Conservation (phyloP, 1,284 basidiomycete genomes). For the Athelia sp. region DNA sequence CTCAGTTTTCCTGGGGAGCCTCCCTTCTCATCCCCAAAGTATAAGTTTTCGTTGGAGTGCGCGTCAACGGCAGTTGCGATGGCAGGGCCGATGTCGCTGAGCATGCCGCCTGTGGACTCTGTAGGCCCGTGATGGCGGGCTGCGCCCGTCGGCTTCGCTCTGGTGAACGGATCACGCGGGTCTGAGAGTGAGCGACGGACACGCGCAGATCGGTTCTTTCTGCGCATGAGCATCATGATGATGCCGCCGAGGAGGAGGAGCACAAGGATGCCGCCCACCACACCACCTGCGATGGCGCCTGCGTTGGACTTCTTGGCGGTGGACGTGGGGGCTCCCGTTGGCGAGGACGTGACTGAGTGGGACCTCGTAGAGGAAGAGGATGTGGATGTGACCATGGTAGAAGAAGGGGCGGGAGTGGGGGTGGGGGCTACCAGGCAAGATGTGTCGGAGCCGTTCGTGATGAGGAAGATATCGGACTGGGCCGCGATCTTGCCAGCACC, state of each 20-base stretch:
- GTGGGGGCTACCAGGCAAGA: neutral
- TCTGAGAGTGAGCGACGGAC: neutral
- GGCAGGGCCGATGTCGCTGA: conserved; percentile 1
- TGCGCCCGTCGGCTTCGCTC: neutral
- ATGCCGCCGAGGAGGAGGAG: neutral
- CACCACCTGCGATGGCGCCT: neutral
- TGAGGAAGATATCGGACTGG: neutral
- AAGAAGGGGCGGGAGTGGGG: no score
- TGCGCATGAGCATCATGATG: neutral
- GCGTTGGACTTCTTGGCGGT: neutral
- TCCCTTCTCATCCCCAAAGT: neutral
- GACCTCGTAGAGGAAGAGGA: no score
- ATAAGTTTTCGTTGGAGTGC: neutral
- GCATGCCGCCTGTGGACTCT: neutral
- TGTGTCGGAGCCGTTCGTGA: neutral
- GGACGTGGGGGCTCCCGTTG: no score
- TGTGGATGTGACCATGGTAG: no score
- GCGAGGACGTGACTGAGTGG: no score
- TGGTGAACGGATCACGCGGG: neutral
- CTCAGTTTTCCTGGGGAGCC: no score
- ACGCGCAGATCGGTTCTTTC: neutral
- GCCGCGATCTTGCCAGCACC: neutral
- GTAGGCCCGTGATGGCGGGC: neutral
- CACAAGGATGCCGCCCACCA: neutral
- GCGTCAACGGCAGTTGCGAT: neutral